phyloP scores from a whole-genome alignment of 192 early-diverging fungal genomes.

The Coemansia sp. region DNA sequence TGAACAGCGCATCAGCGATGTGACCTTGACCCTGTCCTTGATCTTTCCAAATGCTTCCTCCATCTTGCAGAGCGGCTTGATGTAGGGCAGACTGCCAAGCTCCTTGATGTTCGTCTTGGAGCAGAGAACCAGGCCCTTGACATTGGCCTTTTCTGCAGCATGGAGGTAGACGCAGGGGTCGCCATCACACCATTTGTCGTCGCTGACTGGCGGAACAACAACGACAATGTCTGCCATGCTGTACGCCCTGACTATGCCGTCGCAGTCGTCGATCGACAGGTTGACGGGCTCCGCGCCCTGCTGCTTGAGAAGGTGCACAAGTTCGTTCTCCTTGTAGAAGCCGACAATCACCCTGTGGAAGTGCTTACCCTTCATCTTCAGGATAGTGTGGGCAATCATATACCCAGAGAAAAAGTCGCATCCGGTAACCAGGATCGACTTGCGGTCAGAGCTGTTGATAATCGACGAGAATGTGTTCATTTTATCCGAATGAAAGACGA shows the following conservation, averaged over 20 bases:
- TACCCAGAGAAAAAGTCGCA: slow-evolving; percentile 47
- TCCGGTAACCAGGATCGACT: slow-evolving; percentile 40
- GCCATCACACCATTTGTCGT: slow-evolving; percentile 27
- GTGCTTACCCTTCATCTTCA: slow-evolving; percentile 29
- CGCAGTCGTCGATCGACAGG: slow-evolving; percentile 29
- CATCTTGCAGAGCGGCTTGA: slow-evolving; percentile 37
- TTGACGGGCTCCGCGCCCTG: slow-evolving; percentile 28
- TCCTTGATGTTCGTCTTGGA: slow-evolving; percentile 41
- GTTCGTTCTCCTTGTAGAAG: slow-evolving; percentile 33
- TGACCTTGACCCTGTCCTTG: slow-evolving; percentile 34
- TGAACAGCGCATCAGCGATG: slow-evolving; percentile 49
- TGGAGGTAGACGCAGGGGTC: slow-evolving; percentile 30
- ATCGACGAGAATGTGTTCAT: slow-evolving; percentile 43
- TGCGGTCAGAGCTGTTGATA: slow-evolving; percentile 18
- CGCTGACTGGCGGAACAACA: slow-evolving; percentile 43
- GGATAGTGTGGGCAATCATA: slow-evolving; percentile 25
- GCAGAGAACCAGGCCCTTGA: slow-evolving; percentile 46
- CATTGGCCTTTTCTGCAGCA: slow-evolving; percentile 34
- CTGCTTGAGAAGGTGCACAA: slow-evolving; percentile 39
- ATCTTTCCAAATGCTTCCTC: slow-evolving; percentile 31
- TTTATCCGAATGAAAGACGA: not conserved
- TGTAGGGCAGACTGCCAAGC: slow-evolving; percentile 21
- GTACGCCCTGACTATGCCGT: slow-evolving; percentile 34
- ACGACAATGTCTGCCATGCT: slow-evolving; percentile 42
- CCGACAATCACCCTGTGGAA: slow-evolving; percentile 28